Evolutionary conservation across 129 eudicot genomes (phyloP).

Genomic region (Gnaphalium uliginosum): DNA sequence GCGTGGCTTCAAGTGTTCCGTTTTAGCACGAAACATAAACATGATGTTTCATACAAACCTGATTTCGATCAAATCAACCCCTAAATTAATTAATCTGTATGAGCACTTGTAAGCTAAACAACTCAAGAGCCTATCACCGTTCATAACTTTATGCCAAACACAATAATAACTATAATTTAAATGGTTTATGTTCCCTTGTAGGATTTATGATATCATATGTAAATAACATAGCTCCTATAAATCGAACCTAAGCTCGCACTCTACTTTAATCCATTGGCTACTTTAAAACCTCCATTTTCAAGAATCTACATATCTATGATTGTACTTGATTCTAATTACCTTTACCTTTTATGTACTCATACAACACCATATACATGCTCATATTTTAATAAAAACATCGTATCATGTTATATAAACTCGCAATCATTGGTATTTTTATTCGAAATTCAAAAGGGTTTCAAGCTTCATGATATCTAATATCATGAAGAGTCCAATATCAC

Average conservation of each 20-base stretch:
- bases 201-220: not conserved
- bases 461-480: slow-evolving; percentile 2
- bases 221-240: not conserved
- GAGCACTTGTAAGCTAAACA: not conserved
- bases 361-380: not conserved
- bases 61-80: not conserved
- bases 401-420: not conserved
- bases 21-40: no score
- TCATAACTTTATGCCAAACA: slow-evolving; percentile 6
- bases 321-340: not conserved
- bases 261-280: slow-evolving; percentile 20
- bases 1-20: no score
- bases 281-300: slow-evolving; percentile 8
- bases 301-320: not conserved
- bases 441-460: not conserved
- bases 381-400: not conserved
- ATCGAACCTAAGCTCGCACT: slow-evolving; percentile 19
- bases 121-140: slow-evolving; percentile 5
- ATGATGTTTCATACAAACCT: not conserved
- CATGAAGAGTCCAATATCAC: slow-evolving; percentile 7
- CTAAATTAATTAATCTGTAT: not conserved
- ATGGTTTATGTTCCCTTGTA: slow-evolving; percentile 10
- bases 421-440: not conserved
- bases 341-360: not conserved
- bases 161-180: not conserved